A percentile compares a stretch with the other conserved stretches of the same genome.
These are phyloP conservation scores for Amborella trichopoda DNA, from an alignment of 164 flowering plant genomes.

Conservation along the genomic window DNA sequence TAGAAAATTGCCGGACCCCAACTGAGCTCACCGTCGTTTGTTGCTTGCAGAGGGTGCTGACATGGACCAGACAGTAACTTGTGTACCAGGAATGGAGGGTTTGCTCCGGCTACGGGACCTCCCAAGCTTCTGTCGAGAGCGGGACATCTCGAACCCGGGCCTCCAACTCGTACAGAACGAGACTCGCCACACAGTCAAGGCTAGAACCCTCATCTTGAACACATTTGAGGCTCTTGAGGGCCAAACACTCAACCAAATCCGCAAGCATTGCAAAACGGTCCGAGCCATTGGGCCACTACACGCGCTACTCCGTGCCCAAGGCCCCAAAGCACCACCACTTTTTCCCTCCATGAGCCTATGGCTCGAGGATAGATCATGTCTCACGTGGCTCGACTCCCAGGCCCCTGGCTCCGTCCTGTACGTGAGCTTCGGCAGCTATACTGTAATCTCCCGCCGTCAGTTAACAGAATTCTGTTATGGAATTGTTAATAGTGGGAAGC, in stretches of 20 bases:
- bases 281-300: conserved; percentile 41
- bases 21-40: no score
- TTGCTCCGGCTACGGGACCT: conserved; percentile 32
- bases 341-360: conserved; percentile 1
- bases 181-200: conserved; percentile 2
- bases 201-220: conserved; percentile 25
- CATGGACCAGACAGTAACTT: conserved; percentile 18
- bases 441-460: not conserved
- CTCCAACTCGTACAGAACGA: conserved; percentile 1
- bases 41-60: conserved; percentile 17
- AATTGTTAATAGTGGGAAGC: conserved; percentile 1
- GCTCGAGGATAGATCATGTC: conserved; percentile 7
- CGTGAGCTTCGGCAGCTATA: conserved; percentile 12
- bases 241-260: conserved; percentile 14
- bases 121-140: conserved; percentile 16
- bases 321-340: not conserved
- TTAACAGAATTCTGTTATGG: conserved; percentile 10
- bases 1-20: no score
- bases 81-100: conserved; percentile 24
- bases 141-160: conserved; percentile 4
- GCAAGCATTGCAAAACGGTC: conserved; percentile 12
- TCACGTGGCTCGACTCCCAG: conserved; percentile 10
- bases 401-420: conserved; percentile 5
- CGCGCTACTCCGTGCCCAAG: conserved; percentile 9
- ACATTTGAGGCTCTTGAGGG: conserved; percentile 33